Evolutionary conservation across 305 asterid species (phyloP).

Genomic region (Stenogyne calaminthoides): DNA sequence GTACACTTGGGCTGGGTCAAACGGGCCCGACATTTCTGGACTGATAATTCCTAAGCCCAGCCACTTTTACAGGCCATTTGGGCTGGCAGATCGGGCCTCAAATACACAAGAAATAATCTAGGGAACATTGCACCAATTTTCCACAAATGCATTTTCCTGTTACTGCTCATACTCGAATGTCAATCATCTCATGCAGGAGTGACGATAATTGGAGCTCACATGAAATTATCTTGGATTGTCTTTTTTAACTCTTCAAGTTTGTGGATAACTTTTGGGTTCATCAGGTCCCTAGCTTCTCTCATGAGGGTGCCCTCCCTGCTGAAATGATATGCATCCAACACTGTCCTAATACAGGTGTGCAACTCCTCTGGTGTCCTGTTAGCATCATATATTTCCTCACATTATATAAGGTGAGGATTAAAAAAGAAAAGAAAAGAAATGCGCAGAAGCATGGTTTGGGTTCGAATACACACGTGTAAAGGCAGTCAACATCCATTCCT

Average conservation of each 20-base stretch:
- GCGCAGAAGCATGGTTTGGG: slow-evolving; percentile 9
- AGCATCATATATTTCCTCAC: neutral
- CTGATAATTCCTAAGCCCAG: no score
- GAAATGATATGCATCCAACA: slow-evolving; percentile 74
- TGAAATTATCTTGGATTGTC: slow-evolving; percentile 73
- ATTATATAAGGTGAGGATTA: neutral
- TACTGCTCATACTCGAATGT: neutral
- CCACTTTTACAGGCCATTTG: no score
- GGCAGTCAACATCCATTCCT: slow-evolving; percentile 71
- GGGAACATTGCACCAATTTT: neutral
- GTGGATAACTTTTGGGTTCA: slow-evolving; percentile 70
- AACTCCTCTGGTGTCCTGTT: slow-evolving; percentile 84
- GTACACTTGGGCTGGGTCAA: no score
- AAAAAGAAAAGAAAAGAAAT: neutral
- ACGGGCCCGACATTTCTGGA: no score
- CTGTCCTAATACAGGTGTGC: slow-evolving; percentile 60
- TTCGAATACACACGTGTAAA: slow-evolving; percentile 68
- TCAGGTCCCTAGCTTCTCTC: slow-evolving; percentile 80
- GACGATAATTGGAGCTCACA: slow-evolving; percentile 45
- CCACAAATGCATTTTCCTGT: neutral
- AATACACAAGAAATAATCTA: neutral
- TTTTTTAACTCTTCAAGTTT: slow-evolving; percentile 72
- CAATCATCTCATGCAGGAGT: neutral
- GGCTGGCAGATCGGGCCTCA: no score
- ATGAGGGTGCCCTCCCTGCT: slow-evolving; percentile 85